Evolutionary conservation across 164 flowering plant species (phyloP).

Genomic region (Taxillus chinensis): DNA sequence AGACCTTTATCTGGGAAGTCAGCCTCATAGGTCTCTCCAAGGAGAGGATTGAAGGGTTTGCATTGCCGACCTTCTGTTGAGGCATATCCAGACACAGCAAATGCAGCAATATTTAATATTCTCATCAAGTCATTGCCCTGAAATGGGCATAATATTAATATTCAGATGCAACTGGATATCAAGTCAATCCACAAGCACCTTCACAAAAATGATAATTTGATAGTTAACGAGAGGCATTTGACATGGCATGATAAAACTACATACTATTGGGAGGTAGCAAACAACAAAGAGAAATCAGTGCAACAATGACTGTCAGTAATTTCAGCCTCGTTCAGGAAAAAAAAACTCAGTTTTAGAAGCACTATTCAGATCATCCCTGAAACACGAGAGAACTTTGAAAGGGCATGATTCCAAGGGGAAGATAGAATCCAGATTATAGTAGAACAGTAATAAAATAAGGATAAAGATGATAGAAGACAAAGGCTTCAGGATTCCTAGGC

Average conservation of each 20-base stretch:
- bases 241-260: not conserved
- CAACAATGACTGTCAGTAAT: not conserved
- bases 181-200: not conserved
- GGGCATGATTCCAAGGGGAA: not conserved
- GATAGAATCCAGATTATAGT: not conserved
- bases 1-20: slow-evolving; percentile 98
- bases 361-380: too few relatives aligned
- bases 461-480: too few relatives aligned
- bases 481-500: too few relatives aligned
- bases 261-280: not conserved
- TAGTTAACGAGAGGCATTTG: not conserved
- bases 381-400: not conserved
- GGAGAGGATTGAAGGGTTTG: slow-evolving; percentile 98
- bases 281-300: not conserved
- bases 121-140: slow-evolving; percentile 98
- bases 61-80: slow-evolving; percentile 99
- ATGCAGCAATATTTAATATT: slow-evolving; percentile 80
- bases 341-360: too few relatives aligned
- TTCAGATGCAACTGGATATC: slow-evolving; percentile 3
- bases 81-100: slow-evolving; percentile 98
- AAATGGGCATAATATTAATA: slow-evolving; percentile 17
- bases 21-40: slow-evolving; percentile 98
- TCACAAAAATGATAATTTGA: too few relatives aligned
- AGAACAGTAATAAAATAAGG: not conserved
- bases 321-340: too few relatives aligned